These are phyloP conservation scores for Phaeophleospora eucalypticola DNA, from an alignment of 2,329 filamentous ascomycete species.

Conservation along the genomic window DNA sequence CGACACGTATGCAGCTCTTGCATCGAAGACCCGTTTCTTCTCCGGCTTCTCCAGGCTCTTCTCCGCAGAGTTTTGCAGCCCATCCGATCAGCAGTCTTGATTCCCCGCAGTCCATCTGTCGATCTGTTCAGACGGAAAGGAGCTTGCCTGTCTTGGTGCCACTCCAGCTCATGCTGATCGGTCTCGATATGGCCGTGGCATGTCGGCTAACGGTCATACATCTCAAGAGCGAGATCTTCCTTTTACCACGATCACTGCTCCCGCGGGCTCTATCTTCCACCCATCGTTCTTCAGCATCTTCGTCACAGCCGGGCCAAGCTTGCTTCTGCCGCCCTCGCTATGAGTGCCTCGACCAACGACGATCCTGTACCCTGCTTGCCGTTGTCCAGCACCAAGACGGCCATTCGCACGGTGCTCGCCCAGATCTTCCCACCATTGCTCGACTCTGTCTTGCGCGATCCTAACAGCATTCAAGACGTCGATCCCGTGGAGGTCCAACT, in stretches of 20 bases:
- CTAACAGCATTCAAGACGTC: constrained; percentile 74
- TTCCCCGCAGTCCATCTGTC: not conserved
- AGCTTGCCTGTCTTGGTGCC: no score
- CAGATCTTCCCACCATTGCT: constrained; percentile 70
- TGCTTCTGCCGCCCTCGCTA: constrained; percentile 69
- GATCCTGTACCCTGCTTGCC: constrained; percentile 60
- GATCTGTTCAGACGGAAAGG: not conserved
- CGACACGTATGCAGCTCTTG: no score
- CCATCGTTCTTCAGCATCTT: constrained; percentile 71
- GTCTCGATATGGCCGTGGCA: no score
- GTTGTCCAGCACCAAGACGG: constrained; percentile 42
- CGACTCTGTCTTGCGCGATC: constrained; percentile 65
- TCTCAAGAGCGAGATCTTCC: constrained; percentile 43
- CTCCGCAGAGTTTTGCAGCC: not conserved
- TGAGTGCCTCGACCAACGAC: constrained; percentile 80
- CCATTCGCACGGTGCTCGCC: constrained; percentile 59
- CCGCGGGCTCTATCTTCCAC: constrained; percentile 73
- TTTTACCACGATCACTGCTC: constrained; percentile 66
- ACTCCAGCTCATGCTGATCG: no score
- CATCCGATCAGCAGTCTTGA: not conserved
- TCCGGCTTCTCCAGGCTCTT: not conserved
- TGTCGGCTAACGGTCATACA: no score
- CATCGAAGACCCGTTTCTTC: no score
- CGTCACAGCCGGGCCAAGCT: constrained; percentile 74
- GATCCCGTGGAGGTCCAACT: constrained; percentile 79